Evolutionary conservation across 768 basidiomycete genomes (phyloP).

Genomic region (Sutorius australiensis): DNA sequence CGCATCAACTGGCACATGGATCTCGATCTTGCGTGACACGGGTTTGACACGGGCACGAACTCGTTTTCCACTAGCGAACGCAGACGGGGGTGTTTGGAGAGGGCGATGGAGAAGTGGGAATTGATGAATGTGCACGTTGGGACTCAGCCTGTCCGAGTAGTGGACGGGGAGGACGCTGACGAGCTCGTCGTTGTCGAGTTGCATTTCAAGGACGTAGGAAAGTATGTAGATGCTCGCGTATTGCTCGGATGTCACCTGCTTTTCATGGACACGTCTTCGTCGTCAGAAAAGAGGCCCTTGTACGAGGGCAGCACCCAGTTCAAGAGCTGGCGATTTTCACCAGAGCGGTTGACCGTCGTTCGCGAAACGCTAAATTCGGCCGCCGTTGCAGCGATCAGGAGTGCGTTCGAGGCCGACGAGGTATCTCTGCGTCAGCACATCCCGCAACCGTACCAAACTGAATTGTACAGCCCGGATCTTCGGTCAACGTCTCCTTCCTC

Average conservation of each 20-base stretch:
- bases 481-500: conserved; percentile 62
- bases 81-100: conserved; percentile 74
- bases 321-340: conserved; percentile 86
- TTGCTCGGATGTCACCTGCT: no score
- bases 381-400: conserved; percentile 72
- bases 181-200: conserved; percentile 49
- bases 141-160: conserved; percentile 56
- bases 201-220: conserved; percentile 25
- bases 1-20: conserved; percentile 80
- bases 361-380: conserved; percentile 68
- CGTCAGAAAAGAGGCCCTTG: conserved; percentile 36
- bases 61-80: conserved; percentile 65
- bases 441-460: background rate
- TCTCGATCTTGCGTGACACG: conserved; percentile 57
- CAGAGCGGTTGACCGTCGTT: conserved; percentile 54
- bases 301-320: conserved; percentile 81
- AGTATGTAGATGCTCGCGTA: background rate
- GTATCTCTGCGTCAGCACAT: conserved; percentile 38
- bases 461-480: conserved; percentile 64
- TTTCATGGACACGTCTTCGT: background rate
- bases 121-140: conserved; percentile 75
- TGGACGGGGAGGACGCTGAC: conserved; percentile 69
- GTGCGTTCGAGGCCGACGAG: conserved; percentile 75
- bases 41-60: conserved; percentile 74
- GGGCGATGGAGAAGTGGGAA: conserved; percentile 74